Percentiles rank a stretch among this genome's conserved stretches.
phyloP scores from a whole-genome alignment of 2,329 filamentous ascomycete species.

The Acrocalymma vagum region DNA sequence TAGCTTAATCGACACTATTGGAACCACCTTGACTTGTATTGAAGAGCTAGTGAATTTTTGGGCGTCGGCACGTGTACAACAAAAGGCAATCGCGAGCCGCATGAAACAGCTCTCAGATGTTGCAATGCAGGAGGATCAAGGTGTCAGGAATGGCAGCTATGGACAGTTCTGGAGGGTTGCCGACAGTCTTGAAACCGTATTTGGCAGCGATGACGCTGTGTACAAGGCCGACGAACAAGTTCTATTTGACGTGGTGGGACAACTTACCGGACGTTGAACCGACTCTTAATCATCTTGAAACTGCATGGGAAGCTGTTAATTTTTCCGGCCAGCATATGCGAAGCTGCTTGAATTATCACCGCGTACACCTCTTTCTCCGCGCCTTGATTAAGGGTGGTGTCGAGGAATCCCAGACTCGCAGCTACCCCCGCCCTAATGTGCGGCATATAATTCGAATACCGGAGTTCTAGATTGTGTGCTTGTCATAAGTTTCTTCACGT shows the following conservation, averaged over 20 bases:
- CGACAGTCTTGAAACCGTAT: slow-evolving; percentile 51
- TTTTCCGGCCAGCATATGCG: too few relatives aligned
- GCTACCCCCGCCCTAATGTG: too few relatives aligned
- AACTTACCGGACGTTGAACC: slow-evolving; percentile 25
- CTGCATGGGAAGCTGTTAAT: neutral
- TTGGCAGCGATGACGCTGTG: slow-evolving; percentile 54
- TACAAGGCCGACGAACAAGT: slow-evolving; percentile 46
- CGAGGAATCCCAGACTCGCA: too few relatives aligned
- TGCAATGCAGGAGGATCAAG: slow-evolving; percentile 44
- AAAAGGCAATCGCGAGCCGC: slow-evolving; percentile 58
- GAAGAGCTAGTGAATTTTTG: slow-evolving; percentile 67
- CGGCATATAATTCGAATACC: too few relatives aligned
- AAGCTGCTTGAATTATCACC: too few relatives aligned
- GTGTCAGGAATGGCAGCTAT: slow-evolving; percentile 31
- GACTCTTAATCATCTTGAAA: too few relatives aligned
- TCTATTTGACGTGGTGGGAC: slow-evolving; percentile 37
- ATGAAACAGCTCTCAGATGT: slow-evolving; percentile 55
- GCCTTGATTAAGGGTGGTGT: too few relatives aligned
- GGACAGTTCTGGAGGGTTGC: slow-evolving; percentile 47
- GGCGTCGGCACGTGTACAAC: slow-evolving; percentile 64
- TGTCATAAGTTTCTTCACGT: too few relatives aligned
- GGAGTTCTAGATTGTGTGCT: too few relatives aligned
- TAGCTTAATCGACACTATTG: slow-evolving; percentile 64
- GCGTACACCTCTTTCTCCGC: too few relatives aligned
- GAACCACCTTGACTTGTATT: slow-evolving; percentile 62